Conservation (phyloP, 2,329 filamentous ascomycete genomes). For the Xylaria arbuscula region DNA sequence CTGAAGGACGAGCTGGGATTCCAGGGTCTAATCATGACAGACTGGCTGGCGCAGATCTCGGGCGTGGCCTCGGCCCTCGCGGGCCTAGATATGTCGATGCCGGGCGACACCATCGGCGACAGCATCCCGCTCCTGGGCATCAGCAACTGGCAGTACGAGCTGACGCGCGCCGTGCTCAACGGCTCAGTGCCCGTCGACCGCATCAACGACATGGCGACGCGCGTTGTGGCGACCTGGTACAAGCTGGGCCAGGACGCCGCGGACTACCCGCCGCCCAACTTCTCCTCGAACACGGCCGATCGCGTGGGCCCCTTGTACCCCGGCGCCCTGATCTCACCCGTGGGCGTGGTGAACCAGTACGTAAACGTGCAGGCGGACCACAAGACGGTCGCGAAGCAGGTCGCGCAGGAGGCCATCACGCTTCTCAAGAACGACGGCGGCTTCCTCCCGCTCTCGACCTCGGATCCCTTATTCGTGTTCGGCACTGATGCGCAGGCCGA, state of each 20-base stretch:
- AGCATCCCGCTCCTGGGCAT: slow-evolving; percentile 62
- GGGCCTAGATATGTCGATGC: slow-evolving; percentile 74
- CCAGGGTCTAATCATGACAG: slow-evolving; percentile 76
- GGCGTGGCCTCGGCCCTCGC: slow-evolving; percentile 79
- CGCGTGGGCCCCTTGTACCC: slow-evolving; percentile 67
- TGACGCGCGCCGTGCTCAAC: slow-evolving; percentile 66
- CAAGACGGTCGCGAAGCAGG: slow-evolving; percentile 60
- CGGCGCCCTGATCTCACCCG: slow-evolving; percentile 67
- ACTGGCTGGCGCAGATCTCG: slow-evolving; percentile 80
- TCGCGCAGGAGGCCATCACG: slow-evolving; percentile 69
- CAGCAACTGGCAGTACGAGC: slow-evolving; percentile 66
- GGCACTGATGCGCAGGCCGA: slow-evolving; percentile 64
- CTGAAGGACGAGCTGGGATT: slow-evolving; percentile 80
- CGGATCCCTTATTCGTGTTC: slow-evolving; percentile 58
- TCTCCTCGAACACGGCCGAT: slow-evolving; percentile 68
- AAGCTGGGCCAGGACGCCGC: slow-evolving; percentile 67
- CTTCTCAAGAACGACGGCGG: slow-evolving; percentile 72
- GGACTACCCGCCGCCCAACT: slow-evolving; percentile 67
- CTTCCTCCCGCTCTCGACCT: slow-evolving; percentile 60
- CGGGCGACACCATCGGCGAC: slow-evolving; percentile 64
- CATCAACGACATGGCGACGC: slow-evolving; percentile 67
- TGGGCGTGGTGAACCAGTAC: slow-evolving; percentile 74
- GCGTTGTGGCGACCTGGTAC: slow-evolving; percentile 70
- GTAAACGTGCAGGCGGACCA: slow-evolving; percentile 70
- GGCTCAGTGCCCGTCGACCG: slow-evolving; percentile 66